These are phyloP conservation scores for Litchi chinensis DNA, from an alignment of 345 rosid species.

Conservation along the genomic window DNA sequence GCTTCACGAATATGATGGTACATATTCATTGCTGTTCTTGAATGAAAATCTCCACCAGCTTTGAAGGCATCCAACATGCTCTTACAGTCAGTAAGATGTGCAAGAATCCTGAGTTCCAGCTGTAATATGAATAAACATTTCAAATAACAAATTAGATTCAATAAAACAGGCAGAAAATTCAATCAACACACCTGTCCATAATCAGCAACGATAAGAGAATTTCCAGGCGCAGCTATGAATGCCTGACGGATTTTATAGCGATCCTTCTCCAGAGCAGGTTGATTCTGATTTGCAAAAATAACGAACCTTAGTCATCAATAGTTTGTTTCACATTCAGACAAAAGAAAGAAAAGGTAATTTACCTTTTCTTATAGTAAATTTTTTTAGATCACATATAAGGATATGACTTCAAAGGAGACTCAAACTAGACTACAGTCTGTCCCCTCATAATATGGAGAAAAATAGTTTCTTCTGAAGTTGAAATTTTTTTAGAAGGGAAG, in stretches of 20 bases:
- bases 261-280: constrained; percentile 98
- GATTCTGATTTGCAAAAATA: constrained; percentile 58
- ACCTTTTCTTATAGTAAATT: background rate
- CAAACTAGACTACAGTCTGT: background rate
- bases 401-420: background rate
- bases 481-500: constrained; percentile 1
- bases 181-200: constrained; percentile 83
- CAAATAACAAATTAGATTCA: constrained; percentile 22
- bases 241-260: constrained; percentile 97
- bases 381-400: background rate
- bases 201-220: constrained; percentile 95
- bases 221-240: constrained; percentile 90
- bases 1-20: constrained; percentile 89
- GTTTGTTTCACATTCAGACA: background rate
- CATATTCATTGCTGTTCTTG: constrained; percentile 99
- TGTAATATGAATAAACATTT: constrained; percentile 39
- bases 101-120: constrained; percentile 97
- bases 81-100: constrained; percentile 87
- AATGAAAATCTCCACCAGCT: constrained; percentile 99
- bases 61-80: constrained; percentile 97
- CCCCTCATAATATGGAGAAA: background rate
- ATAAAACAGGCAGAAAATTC: constrained; percentile 12
- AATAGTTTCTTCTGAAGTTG: background rate
- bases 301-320: constrained; percentile 2
- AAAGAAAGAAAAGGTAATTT: background rate